Conservation (phyloP, 441 rosid species). For the Populus hybrid region DNA sequence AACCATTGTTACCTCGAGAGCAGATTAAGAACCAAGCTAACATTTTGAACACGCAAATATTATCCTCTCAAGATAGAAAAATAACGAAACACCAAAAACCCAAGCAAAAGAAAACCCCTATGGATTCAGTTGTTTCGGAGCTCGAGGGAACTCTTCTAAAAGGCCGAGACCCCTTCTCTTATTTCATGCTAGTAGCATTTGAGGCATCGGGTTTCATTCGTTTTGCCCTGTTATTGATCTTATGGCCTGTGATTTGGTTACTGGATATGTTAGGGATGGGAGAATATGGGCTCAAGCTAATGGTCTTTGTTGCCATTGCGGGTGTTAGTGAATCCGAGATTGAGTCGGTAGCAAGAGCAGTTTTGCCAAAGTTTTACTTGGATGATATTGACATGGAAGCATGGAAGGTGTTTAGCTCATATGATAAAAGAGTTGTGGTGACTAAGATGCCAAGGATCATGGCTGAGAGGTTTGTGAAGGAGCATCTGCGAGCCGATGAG, state of each 20-base stretch:
- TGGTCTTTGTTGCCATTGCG: constrained; percentile 58
- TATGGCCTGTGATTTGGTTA: constrained; percentile 60
- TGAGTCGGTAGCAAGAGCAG: constrained; percentile 77
- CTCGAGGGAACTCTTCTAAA: constrained; percentile 71
- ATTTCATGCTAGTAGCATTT: constrained; percentile 83
- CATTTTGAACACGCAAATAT: not conserved
- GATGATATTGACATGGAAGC: constrained; percentile 64
- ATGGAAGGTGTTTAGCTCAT: constrained; percentile 61
- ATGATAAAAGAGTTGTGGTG: constrained; percentile 57
- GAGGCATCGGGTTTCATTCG: constrained; percentile 78
- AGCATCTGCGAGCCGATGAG: constrained; percentile 70
- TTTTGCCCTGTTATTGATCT: constrained; percentile 44
- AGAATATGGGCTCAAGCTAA: constrained; percentile 49
- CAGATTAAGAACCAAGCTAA: not conserved
- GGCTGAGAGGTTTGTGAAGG: constrained; percentile 75
- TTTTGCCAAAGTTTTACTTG: constrained; percentile 76
- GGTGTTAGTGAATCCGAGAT: constrained; percentile 61
- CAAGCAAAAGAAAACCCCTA: not conserved
- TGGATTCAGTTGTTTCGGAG: constrained; percentile 64
- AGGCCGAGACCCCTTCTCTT: constrained; percentile 56
- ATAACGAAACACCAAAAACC: constrained; percentile 4
- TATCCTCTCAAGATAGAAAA: not conserved
- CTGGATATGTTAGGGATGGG: constrained; percentile 40
- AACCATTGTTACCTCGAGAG: constrained; percentile 18
- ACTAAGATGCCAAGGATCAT: constrained; percentile 67